Base-by-base conservation (phyloP, 2,329 filamentous ascomycete genomes). In the Verticillium tricorpus region DNA sequence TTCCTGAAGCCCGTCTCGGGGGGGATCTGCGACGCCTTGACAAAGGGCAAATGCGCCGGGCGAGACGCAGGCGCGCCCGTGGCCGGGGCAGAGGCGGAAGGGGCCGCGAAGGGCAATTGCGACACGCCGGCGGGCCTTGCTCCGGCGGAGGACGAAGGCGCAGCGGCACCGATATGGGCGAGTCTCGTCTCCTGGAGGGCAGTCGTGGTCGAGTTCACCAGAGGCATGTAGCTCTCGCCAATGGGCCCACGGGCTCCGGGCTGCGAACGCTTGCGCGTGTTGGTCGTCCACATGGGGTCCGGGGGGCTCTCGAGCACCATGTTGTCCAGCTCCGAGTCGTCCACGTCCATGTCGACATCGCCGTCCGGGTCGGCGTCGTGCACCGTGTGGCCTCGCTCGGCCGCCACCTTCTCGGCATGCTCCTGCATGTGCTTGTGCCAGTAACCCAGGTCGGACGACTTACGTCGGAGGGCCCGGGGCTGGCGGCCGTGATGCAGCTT, bases 401-500 rank as follows among this genome's bases (percentile, higher is more conserved):
- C 76, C 64, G 87, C 82, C 57, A 88, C 73, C 68, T 88, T 80
- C 67, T 91, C 86, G 59, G 88, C 89, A 74, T 94, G 89, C 68
- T 88, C 84, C 67, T 91, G 89, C 89, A 95, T 91, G 68, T 92
- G 89, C 69, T 88, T 85, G 70, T 95, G 82, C 71, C 92, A 92
- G 88, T 90, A 94, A 59, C 85, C 82, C 67, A 87, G 81, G 58
- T 85, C 83, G 2, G 86, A 88, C 56, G 86, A 86, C 69, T 88
- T 86, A 50, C 86, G 82, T 62, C 85, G 79, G 31, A 72, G 62
- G 52, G 76, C 73, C 58, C 72, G 70, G 14, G 61, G 55, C 12
- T 63, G 61, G 40, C 60, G 58, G 19, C 58, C 58, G 31, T 67
- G 68, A 25, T 68, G 64, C 52, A 68, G 66, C 56, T 65, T 65